phyloP scores from a whole-genome alignment of 306 rosid species.

The Abrus precatorius region DNA sequence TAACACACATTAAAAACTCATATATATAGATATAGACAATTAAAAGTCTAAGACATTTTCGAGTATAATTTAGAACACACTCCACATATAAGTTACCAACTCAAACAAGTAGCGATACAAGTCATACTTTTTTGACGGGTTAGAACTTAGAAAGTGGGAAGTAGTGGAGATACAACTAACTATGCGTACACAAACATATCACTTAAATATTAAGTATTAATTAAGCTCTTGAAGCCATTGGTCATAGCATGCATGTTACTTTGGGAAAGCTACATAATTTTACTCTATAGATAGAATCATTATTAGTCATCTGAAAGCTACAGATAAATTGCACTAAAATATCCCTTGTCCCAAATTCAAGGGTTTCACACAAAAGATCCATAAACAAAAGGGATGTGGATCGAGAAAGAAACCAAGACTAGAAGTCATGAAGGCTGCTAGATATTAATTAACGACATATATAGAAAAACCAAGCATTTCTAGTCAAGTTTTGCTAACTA shows the following conservation, averaged over 20 bases:
- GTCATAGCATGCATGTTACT: conserved; percentile 17
- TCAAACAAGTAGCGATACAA: conserved; percentile 22
- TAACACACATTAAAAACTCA: too few species aligned
- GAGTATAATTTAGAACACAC: background rate
- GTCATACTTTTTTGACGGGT: conserved; percentile 45
- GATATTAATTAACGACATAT: background rate
- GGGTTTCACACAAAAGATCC: conserved; percentile 49
- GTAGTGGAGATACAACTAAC: conserved; percentile 50
- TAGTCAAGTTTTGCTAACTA: conserved; percentile 45
- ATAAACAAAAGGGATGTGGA: background rate
- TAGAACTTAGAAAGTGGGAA: conserved; percentile 8
- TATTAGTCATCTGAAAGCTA: background rate
- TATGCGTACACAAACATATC: background rate
- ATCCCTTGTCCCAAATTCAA: conserved; percentile 40
- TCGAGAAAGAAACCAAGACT: background rate
- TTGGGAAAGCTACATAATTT: conserved; percentile 1
- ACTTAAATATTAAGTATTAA: background rate
- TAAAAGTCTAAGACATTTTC: background rate
- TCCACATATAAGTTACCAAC: conserved; percentile 14
- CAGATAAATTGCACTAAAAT: background rate
- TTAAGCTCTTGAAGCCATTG: background rate
- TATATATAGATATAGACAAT: background rate
- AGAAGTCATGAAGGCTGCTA: conserved; percentile 40
- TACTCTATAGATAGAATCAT: conserved; percentile 29
- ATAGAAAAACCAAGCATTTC: background rate